These are phyloP conservation scores for Candida succiphila DNA, from an alignment of 805 yeast species.

Conservation along the genomic window DNA sequence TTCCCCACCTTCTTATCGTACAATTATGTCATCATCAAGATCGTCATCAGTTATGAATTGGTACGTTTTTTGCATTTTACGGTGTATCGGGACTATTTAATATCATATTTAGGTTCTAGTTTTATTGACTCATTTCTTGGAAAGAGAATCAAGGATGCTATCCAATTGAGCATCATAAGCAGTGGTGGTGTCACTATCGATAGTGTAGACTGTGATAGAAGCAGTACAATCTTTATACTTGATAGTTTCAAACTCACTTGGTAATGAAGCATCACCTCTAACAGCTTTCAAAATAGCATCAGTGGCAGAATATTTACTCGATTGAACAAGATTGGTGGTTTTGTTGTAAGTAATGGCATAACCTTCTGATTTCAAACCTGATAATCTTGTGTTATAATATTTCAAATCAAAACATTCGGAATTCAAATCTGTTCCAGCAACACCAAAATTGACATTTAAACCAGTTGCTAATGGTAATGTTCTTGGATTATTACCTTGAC, in stretches of 20 bases:
- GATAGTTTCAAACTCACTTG: conserved; percentile 25
- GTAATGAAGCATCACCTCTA: conserved; percentile 32
- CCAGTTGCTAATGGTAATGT: conserved; percentile 33
- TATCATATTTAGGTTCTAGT: too few relatives aligned
- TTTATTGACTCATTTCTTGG: too few relatives aligned
- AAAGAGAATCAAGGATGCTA: too few relatives aligned
- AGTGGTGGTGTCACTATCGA: conserved; percentile 31
- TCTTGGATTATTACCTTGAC: conserved; percentile 26
- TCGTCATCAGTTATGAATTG: too few relatives aligned
- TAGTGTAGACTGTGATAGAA: conserved; percentile 31
- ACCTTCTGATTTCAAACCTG: conserved; percentile 26
- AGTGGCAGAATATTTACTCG: conserved; percentile 11
- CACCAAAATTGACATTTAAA: conserved; percentile 34
- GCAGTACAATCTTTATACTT: conserved; percentile 22
- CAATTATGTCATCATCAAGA: too few relatives aligned
- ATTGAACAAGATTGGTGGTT: conserved; percentile 13
- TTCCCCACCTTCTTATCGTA: too few relatives aligned
- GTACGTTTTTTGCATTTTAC: too few relatives aligned
- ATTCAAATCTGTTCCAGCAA: conserved; percentile 25
- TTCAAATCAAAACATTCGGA: conserved; percentile 29
- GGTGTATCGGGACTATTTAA: too few relatives aligned
- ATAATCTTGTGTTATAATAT: conserved; percentile 31
- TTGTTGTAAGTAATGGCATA: conserved; percentile 26
- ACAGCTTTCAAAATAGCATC: conserved; percentile 15
- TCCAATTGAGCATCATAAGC: not conserved